These are phyloP conservation scores for Venturia carpophila DNA, from an alignment of 2,329 filamentous ascomycete species.

Conservation along the genomic window DNA sequence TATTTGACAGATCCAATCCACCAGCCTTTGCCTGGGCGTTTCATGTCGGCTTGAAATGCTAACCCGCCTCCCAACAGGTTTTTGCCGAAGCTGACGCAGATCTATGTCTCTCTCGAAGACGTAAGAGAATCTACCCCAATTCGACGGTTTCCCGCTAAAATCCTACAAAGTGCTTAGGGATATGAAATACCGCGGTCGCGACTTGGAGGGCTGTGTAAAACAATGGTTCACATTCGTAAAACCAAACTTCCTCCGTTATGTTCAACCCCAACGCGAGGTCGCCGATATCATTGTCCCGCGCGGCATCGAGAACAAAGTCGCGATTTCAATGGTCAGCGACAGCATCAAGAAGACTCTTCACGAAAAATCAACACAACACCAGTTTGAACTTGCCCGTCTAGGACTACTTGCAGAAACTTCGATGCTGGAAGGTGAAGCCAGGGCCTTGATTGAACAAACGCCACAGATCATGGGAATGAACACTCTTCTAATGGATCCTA, in stretches of 20 bases:
- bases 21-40: not conserved
- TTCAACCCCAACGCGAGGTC: slow-evolving; percentile 82
- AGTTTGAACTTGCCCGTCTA: slow-evolving; percentile 67
- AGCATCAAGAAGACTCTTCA: slow-evolving; percentile 83
- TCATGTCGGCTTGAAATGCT: not conserved
- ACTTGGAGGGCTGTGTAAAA: slow-evolving; percentile 93
- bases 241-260: slow-evolving; percentile 90
- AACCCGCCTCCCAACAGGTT: slow-evolving; percentile 47
- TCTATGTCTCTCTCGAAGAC: slow-evolving; percentile 80
- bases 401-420: slow-evolving; percentile 38
- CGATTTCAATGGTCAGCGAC: slow-evolving; percentile 90
- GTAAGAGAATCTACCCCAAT: slow-evolving; percentile 43
- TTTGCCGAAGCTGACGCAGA: slow-evolving; percentile 96
- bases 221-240: slow-evolving; percentile 98
- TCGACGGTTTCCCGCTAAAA: slow-evolving; percentile 18
- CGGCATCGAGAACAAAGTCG: slow-evolving; percentile 89
- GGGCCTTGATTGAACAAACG: slow-evolving; percentile 54
- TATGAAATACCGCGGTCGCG: slow-evolving; percentile 78
- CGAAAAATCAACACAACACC: slow-evolving; percentile 77
- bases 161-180: slow-evolving; percentile 63
- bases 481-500: slow-evolving; percentile 76
- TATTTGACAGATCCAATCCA: not conserved
- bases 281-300: slow-evolving; percentile 91
- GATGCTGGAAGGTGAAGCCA: not conserved
- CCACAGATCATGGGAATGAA: slow-evolving; percentile 81